Percentiles rank a stretch among this genome's conserved stretches.
phyloP scores from a whole-genome alignment of 2,329 filamentous ascomycete genomes.

The Escovopsis sp. region DNA sequence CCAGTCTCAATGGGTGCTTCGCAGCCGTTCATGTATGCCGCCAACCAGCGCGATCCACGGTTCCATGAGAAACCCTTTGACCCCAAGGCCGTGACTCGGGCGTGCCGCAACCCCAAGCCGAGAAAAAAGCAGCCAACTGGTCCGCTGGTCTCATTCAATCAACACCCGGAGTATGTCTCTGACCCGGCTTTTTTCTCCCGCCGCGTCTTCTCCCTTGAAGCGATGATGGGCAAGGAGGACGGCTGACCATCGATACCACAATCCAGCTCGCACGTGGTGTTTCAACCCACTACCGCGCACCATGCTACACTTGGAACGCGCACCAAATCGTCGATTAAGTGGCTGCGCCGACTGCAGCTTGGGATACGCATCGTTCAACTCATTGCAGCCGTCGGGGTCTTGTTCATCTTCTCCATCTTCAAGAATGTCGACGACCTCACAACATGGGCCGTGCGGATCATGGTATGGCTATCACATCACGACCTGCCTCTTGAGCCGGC shows the following conservation, averaged over 20 bases:
- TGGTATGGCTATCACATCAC: conserved; percentile 35
- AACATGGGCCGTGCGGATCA: conserved; percentile 63
- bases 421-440: conserved; percentile 48
- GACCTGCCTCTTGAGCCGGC: not conserved
- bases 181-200: not conserved
- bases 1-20: conserved; percentile 14
- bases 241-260: no score
- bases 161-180: conserved; percentile 63
- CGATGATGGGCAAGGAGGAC: no score
- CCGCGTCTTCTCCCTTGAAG: not conserved
- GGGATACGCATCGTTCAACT: conserved; percentile 51
- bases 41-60: conserved; percentile 35
- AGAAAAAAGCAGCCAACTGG: conserved; percentile 53
- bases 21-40: conserved; percentile 59
- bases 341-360: conserved; percentile 54
- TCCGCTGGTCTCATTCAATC: conserved; percentile 68
- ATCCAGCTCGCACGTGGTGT: conserved; percentile 43
- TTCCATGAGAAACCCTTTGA: conserved; percentile 53
- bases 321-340: conserved; percentile 58
- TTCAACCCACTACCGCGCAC: conserved; percentile 45
- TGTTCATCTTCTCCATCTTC: conserved; percentile 67
- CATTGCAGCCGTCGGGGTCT: conserved; percentile 52
- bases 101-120: conserved; percentile 54
- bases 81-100: conserved; percentile 71
- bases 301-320: conserved; percentile 52